A percentile compares a stretch with the other conserved stretches of the same genome.
Evolutionary conservation across 2,329 filamentous ascomycete species (phyloP).

Genomic region (Diplodia intermedia): DNA sequence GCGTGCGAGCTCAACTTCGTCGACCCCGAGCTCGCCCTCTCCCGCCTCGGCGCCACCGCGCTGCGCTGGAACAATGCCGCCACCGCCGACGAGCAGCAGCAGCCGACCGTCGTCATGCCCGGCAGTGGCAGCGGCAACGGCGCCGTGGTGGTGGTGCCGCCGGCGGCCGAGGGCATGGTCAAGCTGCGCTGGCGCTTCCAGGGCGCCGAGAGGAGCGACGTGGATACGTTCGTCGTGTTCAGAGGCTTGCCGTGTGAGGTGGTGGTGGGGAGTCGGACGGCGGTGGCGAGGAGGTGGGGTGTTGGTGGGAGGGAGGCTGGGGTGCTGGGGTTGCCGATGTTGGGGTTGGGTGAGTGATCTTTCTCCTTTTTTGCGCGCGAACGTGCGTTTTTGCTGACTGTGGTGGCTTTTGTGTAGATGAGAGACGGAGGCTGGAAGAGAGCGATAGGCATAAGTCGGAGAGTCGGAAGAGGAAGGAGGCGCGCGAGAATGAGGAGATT

Average conservation of each 20-base stretch:
- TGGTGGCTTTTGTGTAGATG: background rate
- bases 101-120: slow-evolving; percentile 6
- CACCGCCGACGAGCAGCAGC: background rate
- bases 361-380: background rate
- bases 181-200: slow-evolving; percentile 14
- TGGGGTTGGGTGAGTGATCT: slow-evolving; percentile 4
- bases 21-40: background rate
- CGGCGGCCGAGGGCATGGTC: background rate
- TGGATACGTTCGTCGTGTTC: slow-evolving; percentile 10
- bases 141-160: background rate
- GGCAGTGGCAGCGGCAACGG: background rate
- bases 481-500: slow-evolving; percentile 7
- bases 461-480: background rate
- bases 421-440: slow-evolving; percentile 3
- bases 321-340: background rate
- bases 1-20: slow-evolving; percentile 18
- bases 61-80: slow-evolving; percentile 8
- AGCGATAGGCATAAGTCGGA: background rate
- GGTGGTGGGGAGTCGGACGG: slow-evolving; percentile 6
- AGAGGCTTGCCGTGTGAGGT: slow-evolving; percentile 5
- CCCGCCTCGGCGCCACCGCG: background rate
- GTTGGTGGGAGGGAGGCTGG: background rate
- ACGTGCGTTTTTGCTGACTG: background rate
- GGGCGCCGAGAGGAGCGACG: background rate
- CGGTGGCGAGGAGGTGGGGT: slow-evolving; percentile 17